phyloP scores from a whole-genome alignment of 2,329 filamentous ascomycete species.

The Cephalotrichum gorgonifer region DNA sequence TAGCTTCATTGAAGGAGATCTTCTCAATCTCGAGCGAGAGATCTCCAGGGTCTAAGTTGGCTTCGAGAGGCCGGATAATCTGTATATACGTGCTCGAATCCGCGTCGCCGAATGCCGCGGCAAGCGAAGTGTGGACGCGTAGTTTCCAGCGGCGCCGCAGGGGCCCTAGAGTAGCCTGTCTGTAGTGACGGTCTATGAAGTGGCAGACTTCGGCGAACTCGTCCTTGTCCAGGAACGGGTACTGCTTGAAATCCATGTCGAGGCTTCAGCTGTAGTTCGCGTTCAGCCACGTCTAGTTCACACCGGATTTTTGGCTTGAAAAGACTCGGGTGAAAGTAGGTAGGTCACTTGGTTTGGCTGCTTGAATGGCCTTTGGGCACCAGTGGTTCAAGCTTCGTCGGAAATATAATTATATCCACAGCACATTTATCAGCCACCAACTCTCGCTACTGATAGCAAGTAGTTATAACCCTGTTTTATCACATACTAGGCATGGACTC shows the following conservation, averaged over 20 bases:
- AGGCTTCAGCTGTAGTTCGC: not conserved
- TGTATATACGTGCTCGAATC: constrained; percentile 43
- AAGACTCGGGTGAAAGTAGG: no score
- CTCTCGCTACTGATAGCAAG: no score
- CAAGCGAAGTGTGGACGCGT: constrained; percentile 38
- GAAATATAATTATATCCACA: no score
- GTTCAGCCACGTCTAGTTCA: no score
- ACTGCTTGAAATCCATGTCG: constrained; percentile 35
- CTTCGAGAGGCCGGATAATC: constrained; percentile 42
- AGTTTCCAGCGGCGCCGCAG: constrained; percentile 45
- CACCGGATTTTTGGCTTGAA: no score
- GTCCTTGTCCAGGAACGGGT: constrained; percentile 48
- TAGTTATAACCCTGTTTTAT: no score
- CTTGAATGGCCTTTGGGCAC: no score
- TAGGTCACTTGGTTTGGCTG: no score
- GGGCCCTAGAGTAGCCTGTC: constrained; percentile 45
- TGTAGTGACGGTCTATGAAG: constrained; percentile 47
- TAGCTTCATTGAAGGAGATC: constrained; percentile 29
- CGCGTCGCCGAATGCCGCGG: constrained; percentile 30
- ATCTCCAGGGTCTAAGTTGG: constrained; percentile 29
- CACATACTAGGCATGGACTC: no score
- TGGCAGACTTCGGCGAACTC: constrained; percentile 60
- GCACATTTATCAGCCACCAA: no score
- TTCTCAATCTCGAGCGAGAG: constrained; percentile 34
- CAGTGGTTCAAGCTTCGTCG: no score